phyloP scores from a whole-genome alignment of 805 yeast genomes.

The Saccharomycopsis microspora region DNA sequence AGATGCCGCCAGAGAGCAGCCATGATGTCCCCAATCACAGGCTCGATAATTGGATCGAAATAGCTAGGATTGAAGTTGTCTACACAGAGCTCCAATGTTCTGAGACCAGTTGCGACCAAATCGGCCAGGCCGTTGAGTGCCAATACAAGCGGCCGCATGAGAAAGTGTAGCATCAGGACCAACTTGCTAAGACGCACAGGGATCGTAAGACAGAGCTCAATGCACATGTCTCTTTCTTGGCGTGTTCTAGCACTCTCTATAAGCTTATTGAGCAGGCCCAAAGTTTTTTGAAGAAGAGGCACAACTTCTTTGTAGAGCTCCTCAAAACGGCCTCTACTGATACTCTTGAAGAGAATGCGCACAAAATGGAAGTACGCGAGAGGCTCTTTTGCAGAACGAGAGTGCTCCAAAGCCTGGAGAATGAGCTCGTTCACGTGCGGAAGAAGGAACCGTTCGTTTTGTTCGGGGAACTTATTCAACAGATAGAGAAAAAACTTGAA shows the following conservation, averaged over 20 bases:
- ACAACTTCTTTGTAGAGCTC: slow-evolving; percentile 83
- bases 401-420: slow-evolving; percentile 61
- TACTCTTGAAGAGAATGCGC: slow-evolving; percentile 81
- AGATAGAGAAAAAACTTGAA: slow-evolving; percentile 95
- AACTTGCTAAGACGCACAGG: slow-evolving; percentile 90
- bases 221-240: slow-evolving; percentile 87
- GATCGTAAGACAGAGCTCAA: slow-evolving; percentile 87
- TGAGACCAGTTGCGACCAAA: slow-evolving; percentile 82
- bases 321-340: slow-evolving; percentile 96
- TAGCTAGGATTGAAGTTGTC: slow-evolving; percentile 94
- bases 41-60: slow-evolving; percentile 94
- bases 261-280: slow-evolving; percentile 78
- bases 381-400: slow-evolving; percentile 86
- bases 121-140: slow-evolving; percentile 89
- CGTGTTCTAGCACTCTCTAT: slow-evolving; percentile 76
- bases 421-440: slow-evolving; percentile 84
- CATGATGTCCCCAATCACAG: slow-evolving; percentile 91
- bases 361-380: slow-evolving; percentile 80
- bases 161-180: slow-evolving; percentile 81
- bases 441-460: slow-evolving; percentile 73
- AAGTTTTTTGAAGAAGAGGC: slow-evolving; percentile 77
- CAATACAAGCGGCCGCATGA: slow-evolving; percentile 84
- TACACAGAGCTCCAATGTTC: slow-evolving; percentile 91
- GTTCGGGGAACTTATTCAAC: slow-evolving; percentile 72
- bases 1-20: slow-evolving; percentile 85